Conservation (phyloP, 306 rosid species). For the Vigna nakashimae region DNA sequence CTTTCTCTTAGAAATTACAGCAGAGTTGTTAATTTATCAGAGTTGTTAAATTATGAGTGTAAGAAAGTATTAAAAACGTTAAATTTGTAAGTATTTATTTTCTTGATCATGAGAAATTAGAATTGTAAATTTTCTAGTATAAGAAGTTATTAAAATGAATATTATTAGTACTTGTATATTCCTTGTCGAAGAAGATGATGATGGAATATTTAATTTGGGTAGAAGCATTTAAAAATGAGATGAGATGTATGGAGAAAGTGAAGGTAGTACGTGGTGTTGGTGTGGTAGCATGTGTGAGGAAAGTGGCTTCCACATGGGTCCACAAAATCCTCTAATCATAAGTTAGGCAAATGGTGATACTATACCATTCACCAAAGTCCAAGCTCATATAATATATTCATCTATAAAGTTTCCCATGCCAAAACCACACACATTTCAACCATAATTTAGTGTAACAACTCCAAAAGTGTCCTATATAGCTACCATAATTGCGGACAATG, state of each 20-base stretch:
- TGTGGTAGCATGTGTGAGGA: conserved; percentile 43
- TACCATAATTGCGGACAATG: conserved; percentile 38
- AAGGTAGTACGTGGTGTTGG: conserved; percentile 22
- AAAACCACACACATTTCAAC: conserved; percentile 36
- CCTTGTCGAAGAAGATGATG: not conserved
- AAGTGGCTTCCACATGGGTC: conserved; percentile 53
- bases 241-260: conserved; percentile 18
- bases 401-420: conserved; percentile 31
- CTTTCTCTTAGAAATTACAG: too few relatives aligned
- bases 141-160: too few relatives aligned
- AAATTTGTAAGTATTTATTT: too few relatives aligned
- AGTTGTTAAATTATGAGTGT: too few relatives aligned
- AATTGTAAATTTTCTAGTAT: too few relatives aligned
- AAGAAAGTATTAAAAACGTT: too few relatives aligned
- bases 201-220: conserved; percentile 22
- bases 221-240: conserved; percentile 31
- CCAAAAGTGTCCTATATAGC: conserved; percentile 37
- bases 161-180: not conserved
- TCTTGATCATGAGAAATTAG: too few relatives aligned
- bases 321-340: conserved; percentile 53
- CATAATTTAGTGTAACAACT: conserved; percentile 36
- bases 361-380: conserved; percentile 24
- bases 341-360: conserved; percentile 37
- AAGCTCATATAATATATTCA: conserved; percentile 31
- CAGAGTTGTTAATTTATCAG: too few relatives aligned